phyloP scores from a whole-genome alignment of 352 stramenopile species.

The Blastocystis hominis region DNA sequence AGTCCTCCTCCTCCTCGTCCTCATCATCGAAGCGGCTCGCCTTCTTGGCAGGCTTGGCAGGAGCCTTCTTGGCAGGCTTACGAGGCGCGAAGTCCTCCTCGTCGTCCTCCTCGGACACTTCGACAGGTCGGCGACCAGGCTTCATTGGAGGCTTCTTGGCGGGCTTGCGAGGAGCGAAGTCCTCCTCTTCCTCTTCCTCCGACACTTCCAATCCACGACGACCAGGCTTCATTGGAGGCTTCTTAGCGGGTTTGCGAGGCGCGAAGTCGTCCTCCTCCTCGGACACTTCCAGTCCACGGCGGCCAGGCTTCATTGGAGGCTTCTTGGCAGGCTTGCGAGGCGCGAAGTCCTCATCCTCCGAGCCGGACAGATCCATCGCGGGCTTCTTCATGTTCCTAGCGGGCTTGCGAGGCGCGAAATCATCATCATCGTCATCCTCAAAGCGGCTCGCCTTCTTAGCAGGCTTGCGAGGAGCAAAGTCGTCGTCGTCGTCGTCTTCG shows the following conservation, averaged over 20 bases:
- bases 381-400: slow-evolving; percentile 20
- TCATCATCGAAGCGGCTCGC: neutral
- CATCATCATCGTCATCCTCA: slow-evolving; percentile 4
- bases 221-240: neutral
- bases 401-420: slow-evolving; percentile 36
- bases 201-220: neutral
- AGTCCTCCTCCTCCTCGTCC: slow-evolving; percentile 17
- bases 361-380: neutral
- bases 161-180: neutral
- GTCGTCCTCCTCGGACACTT: neutral
- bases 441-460: neutral
- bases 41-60: neutral
- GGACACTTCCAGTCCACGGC: neutral
- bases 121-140: neutral
- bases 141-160: slow-evolving; percentile 33
- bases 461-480: neutral
- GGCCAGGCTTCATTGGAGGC: neutral
- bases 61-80: slow-evolving; percentile 19
- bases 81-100: slow-evolving; percentile 10
- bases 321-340: slow-evolving; percentile 49
- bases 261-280: slow-evolving; percentile 43
- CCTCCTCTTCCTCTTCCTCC: slow-evolving; percentile 18
- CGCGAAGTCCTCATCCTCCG: slow-evolving; percentile 10
- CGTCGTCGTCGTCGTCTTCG: neutral
- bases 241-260: slow-evolving; percentile 43